These are phyloP conservation scores for Penicillium salamii DNA, from an alignment of 495 filamentous ascomycete genomes.

Conservation along the genomic window DNA sequence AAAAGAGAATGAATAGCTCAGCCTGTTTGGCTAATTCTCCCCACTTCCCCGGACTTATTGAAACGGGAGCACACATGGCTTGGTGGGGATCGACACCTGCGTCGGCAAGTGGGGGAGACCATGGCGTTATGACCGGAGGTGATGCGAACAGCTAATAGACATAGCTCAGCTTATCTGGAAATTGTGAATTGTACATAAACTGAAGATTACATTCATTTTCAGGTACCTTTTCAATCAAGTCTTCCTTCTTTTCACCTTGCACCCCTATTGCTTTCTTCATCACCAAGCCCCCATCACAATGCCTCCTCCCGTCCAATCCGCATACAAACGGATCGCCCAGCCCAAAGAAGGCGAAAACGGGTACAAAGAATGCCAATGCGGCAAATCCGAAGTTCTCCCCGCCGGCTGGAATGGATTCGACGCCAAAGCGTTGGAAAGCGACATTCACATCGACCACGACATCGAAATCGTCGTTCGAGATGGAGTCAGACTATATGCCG, in stretches of 20 bases:
- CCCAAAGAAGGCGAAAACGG: conserved; percentile 29
- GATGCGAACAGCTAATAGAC: too few relatives aligned
- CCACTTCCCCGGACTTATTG: too few relatives aligned
- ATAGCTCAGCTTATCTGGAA: too few relatives aligned
- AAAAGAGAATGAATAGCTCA: too few relatives aligned
- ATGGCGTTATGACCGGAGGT: neutral
- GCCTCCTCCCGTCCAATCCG: conserved; percentile 30
- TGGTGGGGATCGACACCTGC: neutral
- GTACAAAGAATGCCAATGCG: conserved; percentile 24
- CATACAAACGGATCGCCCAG: conserved; percentile 28
- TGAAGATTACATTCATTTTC: too few relatives aligned
- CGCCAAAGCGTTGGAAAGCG: conserved; percentile 19
- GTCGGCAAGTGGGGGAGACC: conserved; percentile 8
- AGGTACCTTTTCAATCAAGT: too few relatives aligned
- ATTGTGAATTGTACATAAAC: too few relatives aligned
- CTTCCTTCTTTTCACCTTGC: too few relatives aligned
- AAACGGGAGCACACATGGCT: too few relatives aligned
- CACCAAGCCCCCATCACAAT: conserved; percentile 8
- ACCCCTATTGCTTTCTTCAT: too few relatives aligned
- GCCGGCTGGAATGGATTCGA: conserved; percentile 30
- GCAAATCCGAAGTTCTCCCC: conserved; percentile 27
- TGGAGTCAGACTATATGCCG: conserved; percentile 27
- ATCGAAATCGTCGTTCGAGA: conserved; percentile 31
- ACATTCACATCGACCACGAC: conserved; percentile 28
- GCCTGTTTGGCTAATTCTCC: too few relatives aligned